These are phyloP conservation scores for Apiospora sp. DNA, from an alignment of 2,329 filamentous ascomycete species.

Conservation along the genomic window DNA sequence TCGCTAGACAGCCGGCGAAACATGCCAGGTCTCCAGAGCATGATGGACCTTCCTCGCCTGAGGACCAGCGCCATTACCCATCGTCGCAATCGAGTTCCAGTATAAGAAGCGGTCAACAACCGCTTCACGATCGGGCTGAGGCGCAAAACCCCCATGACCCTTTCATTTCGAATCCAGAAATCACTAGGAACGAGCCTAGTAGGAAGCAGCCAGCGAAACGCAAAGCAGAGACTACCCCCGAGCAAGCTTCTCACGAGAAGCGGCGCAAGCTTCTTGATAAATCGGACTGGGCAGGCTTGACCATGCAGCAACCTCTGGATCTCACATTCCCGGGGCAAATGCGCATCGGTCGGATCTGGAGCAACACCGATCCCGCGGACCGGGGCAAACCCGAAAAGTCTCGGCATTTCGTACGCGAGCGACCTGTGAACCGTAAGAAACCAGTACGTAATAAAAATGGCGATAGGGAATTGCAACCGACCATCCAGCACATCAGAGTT, in stretches of 20 bases:
- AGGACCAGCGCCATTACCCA: not conserved
- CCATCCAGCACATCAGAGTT: slow-evolving; percentile 37
- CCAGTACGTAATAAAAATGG: not conserved
- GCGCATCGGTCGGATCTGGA: slow-evolving; percentile 37
- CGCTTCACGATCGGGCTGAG: not conserved
- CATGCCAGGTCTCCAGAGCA: not conserved
- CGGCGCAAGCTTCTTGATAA: slow-evolving; percentile 42
- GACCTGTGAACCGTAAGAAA: not conserved
- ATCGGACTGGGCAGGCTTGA: slow-evolving; percentile 46
- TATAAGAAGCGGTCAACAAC: not conserved
- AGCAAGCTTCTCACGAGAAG: slow-evolving; percentile 33
- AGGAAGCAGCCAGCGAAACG: not conserved
- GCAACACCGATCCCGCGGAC: slow-evolving; percentile 27
- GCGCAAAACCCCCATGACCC: not conserved
- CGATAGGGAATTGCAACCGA: slow-evolving; percentile 1
- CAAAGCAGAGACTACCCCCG: not conserved
- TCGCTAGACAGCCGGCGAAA: slow-evolving; percentile 21
- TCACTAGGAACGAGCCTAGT: not conserved
- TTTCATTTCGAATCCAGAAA: not conserved
- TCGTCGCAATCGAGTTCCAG: too few relatives aligned
- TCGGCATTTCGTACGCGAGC: slow-evolving; percentile 20
- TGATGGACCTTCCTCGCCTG: not conserved
- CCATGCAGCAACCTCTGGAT: slow-evolving; percentile 43
- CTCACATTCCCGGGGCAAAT: slow-evolving; percentile 39
- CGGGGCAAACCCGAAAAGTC: slow-evolving; percentile 25